Evolutionary conservation across 2,329 filamentous ascomycete genomes (phyloP).

Genomic region (Talaromyces verruculosus): DNA sequence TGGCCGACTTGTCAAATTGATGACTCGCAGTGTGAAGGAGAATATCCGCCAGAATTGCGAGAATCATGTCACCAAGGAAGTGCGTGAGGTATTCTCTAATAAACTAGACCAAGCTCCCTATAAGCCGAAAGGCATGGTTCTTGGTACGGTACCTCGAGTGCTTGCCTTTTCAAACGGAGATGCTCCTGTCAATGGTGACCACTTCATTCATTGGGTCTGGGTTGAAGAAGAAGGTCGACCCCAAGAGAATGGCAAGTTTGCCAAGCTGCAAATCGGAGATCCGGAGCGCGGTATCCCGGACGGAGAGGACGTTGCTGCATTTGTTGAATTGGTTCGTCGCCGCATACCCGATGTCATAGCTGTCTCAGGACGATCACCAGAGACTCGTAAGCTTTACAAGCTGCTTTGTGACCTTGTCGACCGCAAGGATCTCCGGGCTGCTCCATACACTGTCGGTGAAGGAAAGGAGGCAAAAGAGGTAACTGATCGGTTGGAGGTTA

Average conservation of each 20-base stretch:
- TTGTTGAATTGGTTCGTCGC: constrained; percentile 76
- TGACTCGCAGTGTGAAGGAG: constrained; percentile 91
- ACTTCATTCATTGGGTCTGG: constrained; percentile 87
- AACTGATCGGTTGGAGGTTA: constrained; percentile 78
- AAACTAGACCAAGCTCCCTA: constrained; percentile 94
- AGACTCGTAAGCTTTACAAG: constrained; percentile 79
- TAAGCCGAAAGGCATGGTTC: constrained; percentile 87
- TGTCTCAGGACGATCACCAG: constrained; percentile 82
- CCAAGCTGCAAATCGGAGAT: constrained; percentile 68
- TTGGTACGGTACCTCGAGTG: constrained; percentile 84
- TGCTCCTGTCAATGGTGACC: constrained; percentile 65
- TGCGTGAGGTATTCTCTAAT: constrained; percentile 83
- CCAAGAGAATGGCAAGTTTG: constrained; percentile 82
- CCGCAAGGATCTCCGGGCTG: constrained; percentile 72
- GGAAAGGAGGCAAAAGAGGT: constrained; percentile 71
- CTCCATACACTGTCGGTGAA: constrained; percentile 81
- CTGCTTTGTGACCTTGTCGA: constrained; percentile 77
- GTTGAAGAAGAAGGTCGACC: constrained; percentile 90
- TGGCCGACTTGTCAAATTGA: constrained; percentile 75
- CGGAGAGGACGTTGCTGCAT: constrained; percentile 63
- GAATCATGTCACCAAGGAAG: constrained; percentile 82
- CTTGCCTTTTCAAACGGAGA: constrained; percentile 84
- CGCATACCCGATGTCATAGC: constrained; percentile 87
- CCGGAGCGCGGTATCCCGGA: constrained; percentile 66
- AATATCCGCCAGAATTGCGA: constrained; percentile 91